Percentiles rank a stretch among this genome's conserved stretches.
phyloP scores from a whole-genome alignment of 176 grass and related monocot genomes.

The Aegilops sharonensis region DNA sequence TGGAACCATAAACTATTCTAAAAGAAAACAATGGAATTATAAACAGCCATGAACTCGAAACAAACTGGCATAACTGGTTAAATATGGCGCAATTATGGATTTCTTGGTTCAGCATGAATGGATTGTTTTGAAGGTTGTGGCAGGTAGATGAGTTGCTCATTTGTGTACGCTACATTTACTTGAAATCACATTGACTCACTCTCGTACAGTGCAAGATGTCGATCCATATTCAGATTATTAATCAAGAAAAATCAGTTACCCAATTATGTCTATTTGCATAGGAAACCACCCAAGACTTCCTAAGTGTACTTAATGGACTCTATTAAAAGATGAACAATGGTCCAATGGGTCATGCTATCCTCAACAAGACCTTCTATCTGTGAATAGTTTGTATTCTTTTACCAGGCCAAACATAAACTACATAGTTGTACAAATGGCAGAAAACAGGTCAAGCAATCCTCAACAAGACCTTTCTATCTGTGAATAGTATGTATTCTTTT shows the following conservation, averaged over 20 bases:
- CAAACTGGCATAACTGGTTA: not conserved
- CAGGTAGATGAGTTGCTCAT: not conserved
- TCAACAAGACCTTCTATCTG: not conserved
- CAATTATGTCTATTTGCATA: not conserved
- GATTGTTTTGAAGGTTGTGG: not conserved
- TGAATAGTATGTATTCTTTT: not conserved
- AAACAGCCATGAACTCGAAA: not conserved
- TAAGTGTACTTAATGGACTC: not conserved
- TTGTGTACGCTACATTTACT: not conserved
- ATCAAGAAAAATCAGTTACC: not conserved
- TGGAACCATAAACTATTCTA: constrained; percentile 3
- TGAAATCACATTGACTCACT: not conserved
- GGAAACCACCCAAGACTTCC: not conserved
- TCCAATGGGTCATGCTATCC: not conserved
- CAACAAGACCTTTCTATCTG: not conserved
- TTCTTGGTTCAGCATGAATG: not conserved
- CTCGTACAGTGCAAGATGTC: not conserved
- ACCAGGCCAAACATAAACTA: constrained; percentile 14
- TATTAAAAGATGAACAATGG: not conserved
- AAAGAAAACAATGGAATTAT: not conserved
- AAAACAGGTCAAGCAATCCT: not conserved
- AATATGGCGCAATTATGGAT: not conserved
- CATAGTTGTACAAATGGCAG: not conserved
- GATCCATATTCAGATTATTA: not conserved
- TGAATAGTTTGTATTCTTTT: not conserved